Percentiles rank a stretch among this genome's conserved stretches.
These are phyloP conservation scores for Lecanoromycetidae sp. DNA, from an alignment of 2,329 filamentous ascomycete species.

Conservation along the genomic window DNA sequence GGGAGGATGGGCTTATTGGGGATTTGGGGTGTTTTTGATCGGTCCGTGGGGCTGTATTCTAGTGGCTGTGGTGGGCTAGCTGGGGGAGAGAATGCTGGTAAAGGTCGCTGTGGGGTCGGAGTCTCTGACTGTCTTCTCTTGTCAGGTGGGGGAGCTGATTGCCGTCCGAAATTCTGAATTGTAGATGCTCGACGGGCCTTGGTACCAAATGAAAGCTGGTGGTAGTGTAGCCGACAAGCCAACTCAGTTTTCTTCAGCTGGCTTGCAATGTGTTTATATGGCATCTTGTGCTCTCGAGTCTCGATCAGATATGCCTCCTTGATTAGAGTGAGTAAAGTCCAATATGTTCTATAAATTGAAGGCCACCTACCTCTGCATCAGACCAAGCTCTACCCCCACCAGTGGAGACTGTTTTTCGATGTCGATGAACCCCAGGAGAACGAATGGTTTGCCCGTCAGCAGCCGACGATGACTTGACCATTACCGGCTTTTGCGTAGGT, in stretches of 20 bases:
- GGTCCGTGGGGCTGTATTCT: slow-evolving; percentile 20
- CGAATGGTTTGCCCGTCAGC: slow-evolving; percentile 9
- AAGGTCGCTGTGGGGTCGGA: slow-evolving; percentile 28
- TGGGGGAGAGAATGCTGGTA: slow-evolving; percentile 39
- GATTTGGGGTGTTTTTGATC: slow-evolving; percentile 18
- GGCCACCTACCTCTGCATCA: slow-evolving; percentile 18
- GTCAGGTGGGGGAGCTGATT: slow-evolving; percentile 28
- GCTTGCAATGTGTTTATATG: slow-evolving; percentile 78
- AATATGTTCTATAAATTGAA: neutral
- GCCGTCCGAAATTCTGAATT: slow-evolving; percentile 17
- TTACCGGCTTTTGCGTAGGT: slow-evolving; percentile 13
- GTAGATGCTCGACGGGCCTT: slow-evolving; percentile 61
- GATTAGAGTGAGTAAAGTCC: slow-evolving; percentile 7
- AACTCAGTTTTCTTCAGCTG: slow-evolving; percentile 80
- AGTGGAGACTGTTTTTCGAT: slow-evolving; percentile 19
- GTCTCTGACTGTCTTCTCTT: slow-evolving; percentile 19
- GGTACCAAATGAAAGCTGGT: slow-evolving; percentile 71
- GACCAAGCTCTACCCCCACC: slow-evolving; percentile 21
- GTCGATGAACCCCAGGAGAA: slow-evolving; percentile 5
- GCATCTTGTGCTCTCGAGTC: slow-evolving; percentile 76
- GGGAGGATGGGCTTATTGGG: slow-evolving; percentile 26
- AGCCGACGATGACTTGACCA: slow-evolving; percentile 9
- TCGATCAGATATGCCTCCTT: slow-evolving; percentile 75
- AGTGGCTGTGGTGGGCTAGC: slow-evolving; percentile 37
- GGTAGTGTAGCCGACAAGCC: slow-evolving; percentile 75